Evolutionary conservation across 139 green algal genomes (phyloP).

Genomic region (Micromonas commoda): DNA sequence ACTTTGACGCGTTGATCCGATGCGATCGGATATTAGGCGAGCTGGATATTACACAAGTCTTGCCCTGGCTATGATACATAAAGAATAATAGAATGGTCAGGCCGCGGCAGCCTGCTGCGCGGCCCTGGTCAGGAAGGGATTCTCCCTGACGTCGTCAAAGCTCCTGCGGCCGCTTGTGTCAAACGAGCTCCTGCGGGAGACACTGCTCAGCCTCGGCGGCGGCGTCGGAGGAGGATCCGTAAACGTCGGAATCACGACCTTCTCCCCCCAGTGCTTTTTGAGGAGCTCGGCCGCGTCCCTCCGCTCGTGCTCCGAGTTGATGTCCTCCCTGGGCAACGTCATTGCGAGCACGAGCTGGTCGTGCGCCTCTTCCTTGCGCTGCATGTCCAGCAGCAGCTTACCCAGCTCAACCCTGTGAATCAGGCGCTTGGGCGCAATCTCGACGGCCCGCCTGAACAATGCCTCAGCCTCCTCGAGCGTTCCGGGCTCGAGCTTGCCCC

Average conservation of each 20-base stretch:
- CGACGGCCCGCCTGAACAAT: conserved; percentile 1
- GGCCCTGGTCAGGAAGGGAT: too few relatives aligned
- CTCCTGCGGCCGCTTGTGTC: too few relatives aligned
- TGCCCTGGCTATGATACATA: too few relatives aligned
- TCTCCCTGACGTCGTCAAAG: too few relatives aligned
- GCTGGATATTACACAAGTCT: too few relatives aligned
- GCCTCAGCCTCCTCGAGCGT: conserved; percentile 2
- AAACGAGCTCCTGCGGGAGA: too few relatives aligned
- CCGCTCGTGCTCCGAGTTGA: background rate
- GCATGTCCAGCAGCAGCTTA: conserved; percentile 6
- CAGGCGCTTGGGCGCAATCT: conserved; percentile 20
- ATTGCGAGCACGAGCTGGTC: background rate
- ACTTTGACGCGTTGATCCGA: too few relatives aligned
- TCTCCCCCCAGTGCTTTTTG: background rate
- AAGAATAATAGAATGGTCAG: too few relatives aligned
- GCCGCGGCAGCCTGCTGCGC: too few relatives aligned
- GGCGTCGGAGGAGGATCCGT: background rate
- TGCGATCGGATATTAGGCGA: too few relatives aligned
- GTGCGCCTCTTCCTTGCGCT: conserved; percentile 1
- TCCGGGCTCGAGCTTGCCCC: conserved; percentile 7
- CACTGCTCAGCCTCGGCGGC: too few relatives aligned
- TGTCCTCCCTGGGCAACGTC: conserved; percentile 2
- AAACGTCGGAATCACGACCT: background rate
- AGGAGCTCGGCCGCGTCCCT: conserved; percentile 6
- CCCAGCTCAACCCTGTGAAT: conserved; percentile 21